A percentile compares a stretch with the other conserved stretches of the same genome.
Conservation (phyloP, 208 protist genomes). For the Leptomonas seymouri region DNA sequence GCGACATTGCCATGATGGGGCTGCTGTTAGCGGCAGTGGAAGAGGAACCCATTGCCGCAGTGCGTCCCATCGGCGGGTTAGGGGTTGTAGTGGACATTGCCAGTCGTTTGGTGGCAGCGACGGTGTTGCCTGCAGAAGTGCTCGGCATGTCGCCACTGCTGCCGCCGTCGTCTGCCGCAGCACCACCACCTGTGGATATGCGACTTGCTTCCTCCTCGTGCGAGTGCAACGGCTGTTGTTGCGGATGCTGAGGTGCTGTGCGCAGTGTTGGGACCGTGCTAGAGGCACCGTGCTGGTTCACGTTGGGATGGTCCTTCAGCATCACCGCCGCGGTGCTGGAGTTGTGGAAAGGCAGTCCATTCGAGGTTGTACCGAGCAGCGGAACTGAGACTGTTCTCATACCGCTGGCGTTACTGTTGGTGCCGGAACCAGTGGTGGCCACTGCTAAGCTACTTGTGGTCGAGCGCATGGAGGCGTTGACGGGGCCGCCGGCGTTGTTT, state of each 20-base stretch:
- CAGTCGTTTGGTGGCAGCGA: neutral
- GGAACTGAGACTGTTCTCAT: neutral
- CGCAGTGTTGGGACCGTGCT: neutral
- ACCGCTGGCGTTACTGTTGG: neutral
- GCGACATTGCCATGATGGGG: slow-evolving; percentile 16
- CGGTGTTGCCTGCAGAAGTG: slow-evolving; percentile 1
- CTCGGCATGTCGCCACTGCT: slow-evolving; percentile 4
- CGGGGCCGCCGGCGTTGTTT: neutral
- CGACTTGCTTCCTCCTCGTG: slow-evolving; percentile 10
- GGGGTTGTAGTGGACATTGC: slow-evolving; percentile 12
- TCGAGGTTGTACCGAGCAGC: neutral
- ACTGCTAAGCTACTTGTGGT: slow-evolving; percentile 1
- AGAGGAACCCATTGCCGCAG: neutral
- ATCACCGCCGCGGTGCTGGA: slow-evolving; percentile 3
- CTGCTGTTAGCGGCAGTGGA: neutral
- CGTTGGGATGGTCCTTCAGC: neutral
- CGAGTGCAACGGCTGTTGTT: neutral
- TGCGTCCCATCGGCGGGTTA: slow-evolving; percentile 7
- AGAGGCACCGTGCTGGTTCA: neutral
- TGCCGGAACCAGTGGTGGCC: neutral
- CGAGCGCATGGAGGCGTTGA: neutral
- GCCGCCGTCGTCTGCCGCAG: neutral
- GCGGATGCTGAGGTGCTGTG: neutral
- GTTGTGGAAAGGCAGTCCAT: slow-evolving; percentile 3
- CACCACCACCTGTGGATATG: neutral